Evolutionary conservation across 75 land plant genomes (phyloP).

Genomic region (Pinus albicaulis): DNA sequence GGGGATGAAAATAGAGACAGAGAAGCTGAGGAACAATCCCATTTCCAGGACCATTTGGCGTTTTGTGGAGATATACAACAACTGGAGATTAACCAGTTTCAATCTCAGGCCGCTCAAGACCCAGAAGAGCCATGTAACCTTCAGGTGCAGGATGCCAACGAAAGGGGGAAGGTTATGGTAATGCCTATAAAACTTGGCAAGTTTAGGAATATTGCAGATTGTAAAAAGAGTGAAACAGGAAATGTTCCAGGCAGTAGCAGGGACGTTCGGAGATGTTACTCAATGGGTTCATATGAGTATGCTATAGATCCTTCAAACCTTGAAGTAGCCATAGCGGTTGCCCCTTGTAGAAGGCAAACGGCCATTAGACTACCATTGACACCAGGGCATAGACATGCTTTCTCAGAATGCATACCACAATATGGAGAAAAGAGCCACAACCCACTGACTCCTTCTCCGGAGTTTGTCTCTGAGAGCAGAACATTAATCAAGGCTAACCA

Average conservation of each 20-base stretch:
- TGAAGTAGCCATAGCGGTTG: no score
- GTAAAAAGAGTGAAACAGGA: no score
- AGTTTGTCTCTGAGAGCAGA: no score
- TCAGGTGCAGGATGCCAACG: background rate
- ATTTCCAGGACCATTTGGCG: background rate
- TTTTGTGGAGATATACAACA: background rate
- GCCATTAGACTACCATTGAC: no score
- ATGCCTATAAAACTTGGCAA: slow-evolving; percentile 29
- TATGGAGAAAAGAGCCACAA: no score
- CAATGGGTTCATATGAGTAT: slow-evolving; percentile 13
- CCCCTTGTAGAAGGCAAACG: no score
- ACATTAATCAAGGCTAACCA: no score
- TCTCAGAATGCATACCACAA: no score
- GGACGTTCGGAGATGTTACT: slow-evolving; percentile 24
- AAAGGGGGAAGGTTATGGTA: background rate
- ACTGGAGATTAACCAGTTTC: background rate
- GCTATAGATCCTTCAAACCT: no score
- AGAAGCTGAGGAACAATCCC: background rate
- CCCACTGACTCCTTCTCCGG: no score
- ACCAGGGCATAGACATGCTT: no score
- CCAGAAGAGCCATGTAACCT: background rate
- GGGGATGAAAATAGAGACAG: background rate
- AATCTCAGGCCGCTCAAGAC: background rate
- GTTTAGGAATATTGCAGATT: slow-evolving; percentile 8
- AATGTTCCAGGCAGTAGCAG: background rate